Percentiles rank a stretch among this genome's conserved stretches.
Conservation (phyloP, 371 early-diverging fungal genomes). For the Dinochytrium kinnereticum region DNA sequence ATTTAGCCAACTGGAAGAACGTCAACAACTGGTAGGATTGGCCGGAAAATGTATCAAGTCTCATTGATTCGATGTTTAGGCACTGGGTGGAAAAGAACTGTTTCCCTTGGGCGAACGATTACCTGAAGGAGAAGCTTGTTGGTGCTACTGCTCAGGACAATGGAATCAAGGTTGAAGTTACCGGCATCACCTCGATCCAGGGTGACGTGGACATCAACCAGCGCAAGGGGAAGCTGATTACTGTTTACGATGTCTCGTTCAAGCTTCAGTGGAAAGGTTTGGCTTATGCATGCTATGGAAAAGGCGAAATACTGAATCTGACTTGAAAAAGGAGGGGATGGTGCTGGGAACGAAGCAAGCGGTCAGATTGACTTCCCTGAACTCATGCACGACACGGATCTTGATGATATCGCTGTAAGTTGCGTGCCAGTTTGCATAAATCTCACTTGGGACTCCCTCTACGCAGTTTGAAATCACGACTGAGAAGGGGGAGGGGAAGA, state of each 20-base stretch:
- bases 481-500: conserved; percentile 62
- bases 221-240: conserved; percentile 89
- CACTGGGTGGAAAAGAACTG: conserved; percentile 94
- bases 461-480: conserved; percentile 80
- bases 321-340: conserved; percentile 27
- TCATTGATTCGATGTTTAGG: conserved; percentile 34
- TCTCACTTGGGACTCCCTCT: no score
- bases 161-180: conserved; percentile 61
- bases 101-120: conserved; percentile 81
- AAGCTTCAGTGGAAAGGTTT: conserved; percentile 72
- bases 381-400: conserved; percentile 87
- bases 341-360: conserved; percentile 65
- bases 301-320: conserved; percentile 4
- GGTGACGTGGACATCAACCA: conserved; percentile 92
- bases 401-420: conserved; percentile 79
- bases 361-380: conserved; percentile 90
- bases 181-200: conserved; percentile 63
- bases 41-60: not conserved
- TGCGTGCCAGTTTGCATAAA: no score
- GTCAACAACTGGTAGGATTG: conserved; percentile 73
- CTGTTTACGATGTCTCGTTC: conserved; percentile 82
- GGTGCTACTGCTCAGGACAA: conserved; percentile 50
- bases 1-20: conserved; percentile 75
- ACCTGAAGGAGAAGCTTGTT: conserved; percentile 66
- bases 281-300: no score